phyloP scores from a whole-genome alignment of 2,329 filamentous ascomycete species.

The Cercospora sesami region DNA sequence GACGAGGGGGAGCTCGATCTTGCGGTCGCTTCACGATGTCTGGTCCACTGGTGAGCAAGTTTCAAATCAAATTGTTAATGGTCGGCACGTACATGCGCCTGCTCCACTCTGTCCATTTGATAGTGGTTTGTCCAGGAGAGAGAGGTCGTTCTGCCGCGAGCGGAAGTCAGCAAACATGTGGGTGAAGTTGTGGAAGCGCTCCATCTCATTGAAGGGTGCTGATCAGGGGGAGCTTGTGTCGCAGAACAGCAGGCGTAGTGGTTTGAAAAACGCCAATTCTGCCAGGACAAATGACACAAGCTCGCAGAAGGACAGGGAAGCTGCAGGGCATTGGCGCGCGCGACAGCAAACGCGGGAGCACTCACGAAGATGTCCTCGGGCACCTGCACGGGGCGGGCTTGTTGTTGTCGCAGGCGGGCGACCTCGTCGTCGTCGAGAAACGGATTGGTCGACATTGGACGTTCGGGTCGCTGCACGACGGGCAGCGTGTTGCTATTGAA shows the following conservation, averaged over 20 bases:
- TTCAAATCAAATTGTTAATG: conserved; percentile 24
- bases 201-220: conserved; percentile 36
- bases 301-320: conserved; percentile 24
- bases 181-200: conserved; percentile 43
- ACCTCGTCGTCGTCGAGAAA: conserved; percentile 58
- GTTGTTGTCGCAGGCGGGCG: conserved; percentile 11
- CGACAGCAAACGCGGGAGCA: conserved; percentile 36
- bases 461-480: conserved; percentile 54
- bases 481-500: conserved; percentile 17
- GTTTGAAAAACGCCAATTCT: conserved; percentile 16
- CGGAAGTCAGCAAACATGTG: conserved; percentile 47
- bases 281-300: conserved; percentile 27
- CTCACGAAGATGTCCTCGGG: conserved; percentile 77
- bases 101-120: conserved; percentile 35
- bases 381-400: conserved; percentile 47
- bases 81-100: conserved; percentile 17
- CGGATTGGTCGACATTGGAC: conserved; percentile 67
- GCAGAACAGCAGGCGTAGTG: background rate
- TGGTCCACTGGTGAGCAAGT: conserved; percentile 14
- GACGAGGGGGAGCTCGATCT: conserved; percentile 47
- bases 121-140: conserved; percentile 60
- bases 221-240: conserved; percentile 12
- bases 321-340: conserved; percentile 19
- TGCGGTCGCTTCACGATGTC: conserved; percentile 30
- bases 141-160: conserved; percentile 62